Evolutionary conservation across 1,139 yeast genomes (phyloP).

Genomic region (Yamadazyma sp.): DNA sequence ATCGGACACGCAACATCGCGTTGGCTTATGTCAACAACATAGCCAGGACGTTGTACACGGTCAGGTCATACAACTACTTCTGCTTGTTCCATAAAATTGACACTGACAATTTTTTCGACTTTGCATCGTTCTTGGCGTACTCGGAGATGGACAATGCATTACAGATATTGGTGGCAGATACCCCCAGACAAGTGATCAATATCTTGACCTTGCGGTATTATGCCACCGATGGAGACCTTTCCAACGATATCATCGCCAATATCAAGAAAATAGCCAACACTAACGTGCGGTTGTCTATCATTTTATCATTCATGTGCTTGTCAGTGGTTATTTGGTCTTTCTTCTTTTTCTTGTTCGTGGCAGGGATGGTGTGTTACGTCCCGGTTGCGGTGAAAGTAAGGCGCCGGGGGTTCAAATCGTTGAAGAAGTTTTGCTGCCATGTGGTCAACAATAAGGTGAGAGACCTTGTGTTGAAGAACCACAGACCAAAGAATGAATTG

Average conservation of each 20-base stretch:
- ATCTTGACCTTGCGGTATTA: constrained; percentile 65
- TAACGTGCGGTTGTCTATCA: constrained; percentile 65
- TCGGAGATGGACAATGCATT: constrained; percentile 67
- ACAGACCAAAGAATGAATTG: constrained; percentile 38
- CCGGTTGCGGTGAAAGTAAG: constrained; percentile 55
- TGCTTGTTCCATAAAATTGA: constrained; percentile 74
- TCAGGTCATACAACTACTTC: constrained; percentile 60
- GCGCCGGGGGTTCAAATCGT: constrained; percentile 32
- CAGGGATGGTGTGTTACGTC: constrained; percentile 56
- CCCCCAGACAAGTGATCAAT: constrained; percentile 88
- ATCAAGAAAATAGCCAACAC: constrained; percentile 59
- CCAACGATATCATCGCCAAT: constrained; percentile 50
- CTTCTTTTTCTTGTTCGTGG: constrained; percentile 58
- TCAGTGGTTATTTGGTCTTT: constrained; percentile 76
- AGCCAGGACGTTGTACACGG: constrained; percentile 58
- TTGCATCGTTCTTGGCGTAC: constrained; percentile 66
- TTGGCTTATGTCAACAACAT: constrained; percentile 67
- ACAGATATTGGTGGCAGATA: constrained; percentile 68
- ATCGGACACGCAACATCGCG: constrained; percentile 64
- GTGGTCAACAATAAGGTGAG: constrained; percentile 58
- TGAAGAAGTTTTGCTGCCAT: constrained; percentile 60
- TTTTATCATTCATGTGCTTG: constrained; percentile 71
- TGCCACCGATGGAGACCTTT: constrained; percentile 47
- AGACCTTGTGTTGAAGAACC: constrained; percentile 48
- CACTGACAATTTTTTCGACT: constrained; percentile 64